Conservation (phyloP, 2,329 filamentous ascomycete genomes). For the Pseudocercospora vitis region DNA sequence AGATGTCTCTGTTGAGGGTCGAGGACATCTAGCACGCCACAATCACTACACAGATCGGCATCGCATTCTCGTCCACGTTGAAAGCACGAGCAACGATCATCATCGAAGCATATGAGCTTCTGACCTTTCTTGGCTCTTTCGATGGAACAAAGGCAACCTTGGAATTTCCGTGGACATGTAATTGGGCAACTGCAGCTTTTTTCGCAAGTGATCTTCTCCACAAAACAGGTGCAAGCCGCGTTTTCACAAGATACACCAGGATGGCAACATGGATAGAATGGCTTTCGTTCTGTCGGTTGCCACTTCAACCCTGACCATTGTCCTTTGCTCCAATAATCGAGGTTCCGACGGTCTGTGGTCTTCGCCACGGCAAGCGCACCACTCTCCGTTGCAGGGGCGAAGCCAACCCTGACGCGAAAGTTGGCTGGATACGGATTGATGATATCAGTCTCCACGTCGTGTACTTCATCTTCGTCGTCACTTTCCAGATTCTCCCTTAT, state of each 20-base stretch:
- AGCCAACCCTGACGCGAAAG: constrained; percentile 30
- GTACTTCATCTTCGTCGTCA: constrained; percentile 19
- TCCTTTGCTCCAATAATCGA: constrained; percentile 25
- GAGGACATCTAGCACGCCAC: constrained; percentile 67
- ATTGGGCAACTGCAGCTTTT: constrained; percentile 68
- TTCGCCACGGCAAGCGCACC: constrained; percentile 6
- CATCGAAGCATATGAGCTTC: constrained; percentile 41
- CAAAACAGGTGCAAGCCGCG: constrained; percentile 62
- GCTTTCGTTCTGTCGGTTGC: constrained; percentile 48
- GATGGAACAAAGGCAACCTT: constrained; percentile 44
- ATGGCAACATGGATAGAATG: constrained; percentile 67
- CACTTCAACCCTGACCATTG: constrained; percentile 14
- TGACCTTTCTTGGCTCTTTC: constrained; percentile 41
- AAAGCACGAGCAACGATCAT: constrained; percentile 64
- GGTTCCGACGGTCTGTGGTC: constrained; percentile 11
- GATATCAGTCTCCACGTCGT: constrained; percentile 34
- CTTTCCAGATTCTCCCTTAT: constrained; percentile 34
- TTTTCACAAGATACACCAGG: constrained; percentile 63
- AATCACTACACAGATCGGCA: constrained; percentile 69
- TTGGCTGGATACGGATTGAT: constrained; percentile 36
- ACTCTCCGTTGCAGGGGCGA: constrained; percentile 17
- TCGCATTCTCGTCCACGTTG: constrained; percentile 78
- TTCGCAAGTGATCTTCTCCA: constrained; percentile 65
- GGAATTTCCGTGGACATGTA: constrained; percentile 55
- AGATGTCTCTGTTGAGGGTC: constrained; percentile 67